Evolutionary conservation across 257 asterid species (phyloP).

Genomic region (Forsythia suspensa): DNA sequence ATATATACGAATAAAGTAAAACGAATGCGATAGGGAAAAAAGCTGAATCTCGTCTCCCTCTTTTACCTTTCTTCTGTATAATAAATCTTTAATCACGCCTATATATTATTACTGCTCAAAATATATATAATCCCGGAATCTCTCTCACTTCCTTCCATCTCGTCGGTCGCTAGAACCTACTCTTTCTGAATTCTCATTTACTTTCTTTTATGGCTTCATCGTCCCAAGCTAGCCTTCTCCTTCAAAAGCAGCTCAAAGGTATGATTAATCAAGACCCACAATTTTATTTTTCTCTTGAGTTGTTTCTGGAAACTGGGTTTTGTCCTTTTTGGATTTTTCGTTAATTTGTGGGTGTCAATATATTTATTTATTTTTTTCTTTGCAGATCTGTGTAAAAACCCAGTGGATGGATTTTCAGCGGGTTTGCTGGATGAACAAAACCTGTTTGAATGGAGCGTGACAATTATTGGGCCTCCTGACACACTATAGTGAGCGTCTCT

Average conservation of each 20-base stretch:
- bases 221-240: slow-evolving; percentile 90
- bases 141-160: slow-evolving; percentile 17
- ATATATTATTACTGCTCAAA: not conserved
- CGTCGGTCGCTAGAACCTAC: slow-evolving; percentile 18
- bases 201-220: slow-evolving; percentile 61
- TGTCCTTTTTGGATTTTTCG: slow-evolving; percentile 14
- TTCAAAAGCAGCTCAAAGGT: slow-evolving; percentile 97
- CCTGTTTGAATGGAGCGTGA: slow-evolving; percentile 95
- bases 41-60: not conserved
- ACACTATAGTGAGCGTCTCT: slow-evolving; percentile 72
- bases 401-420: slow-evolving; percentile 98
- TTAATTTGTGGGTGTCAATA: slow-evolving; percentile 19
- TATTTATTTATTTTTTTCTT: not conserved
- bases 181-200: slow-evolving; percentile 18
- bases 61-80: not conserved
- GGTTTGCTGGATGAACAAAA: slow-evolving; percentile 85
- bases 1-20: not conserved
- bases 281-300: not conserved
- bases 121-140: not conserved
- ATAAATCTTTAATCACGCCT: not conserved
- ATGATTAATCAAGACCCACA: not conserved
- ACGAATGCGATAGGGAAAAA: not conserved
- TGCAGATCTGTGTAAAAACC: slow-evolving; percentile 45
- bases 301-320: slow-evolving; percentile 23
- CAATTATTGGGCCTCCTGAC: slow-evolving; percentile 96